phyloP scores from a whole-genome alignment of 108 stramenopile genomes.

The Pelagomonas calceolata region DNA sequence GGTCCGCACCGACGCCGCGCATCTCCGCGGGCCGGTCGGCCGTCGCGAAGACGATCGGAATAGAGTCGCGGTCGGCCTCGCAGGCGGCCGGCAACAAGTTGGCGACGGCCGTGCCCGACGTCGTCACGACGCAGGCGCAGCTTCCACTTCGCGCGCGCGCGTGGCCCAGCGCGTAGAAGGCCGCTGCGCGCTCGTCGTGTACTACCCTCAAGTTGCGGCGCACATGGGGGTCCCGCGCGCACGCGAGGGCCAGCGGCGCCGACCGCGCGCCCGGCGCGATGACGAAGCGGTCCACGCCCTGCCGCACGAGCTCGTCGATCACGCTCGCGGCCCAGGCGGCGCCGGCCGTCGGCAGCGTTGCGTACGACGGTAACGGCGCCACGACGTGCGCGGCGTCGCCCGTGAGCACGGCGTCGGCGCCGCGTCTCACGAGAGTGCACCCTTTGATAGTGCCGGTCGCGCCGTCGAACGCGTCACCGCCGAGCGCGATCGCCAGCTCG shows the following conservation, averaged over 20 bases:
- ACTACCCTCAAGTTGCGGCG: conserved; percentile 40
- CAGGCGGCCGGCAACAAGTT: conserved; percentile 79
- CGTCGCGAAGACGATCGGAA: conserved; percentile 69
- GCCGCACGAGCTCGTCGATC: conserved; percentile 72
- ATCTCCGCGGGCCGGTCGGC: conserved; percentile 84
- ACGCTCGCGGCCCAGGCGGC: conserved; percentile 72
- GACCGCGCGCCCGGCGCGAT: conserved; percentile 81
- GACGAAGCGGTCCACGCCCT: conserved; percentile 67
- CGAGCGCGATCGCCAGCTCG: too few species aligned
- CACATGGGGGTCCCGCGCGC: conserved; percentile 42
- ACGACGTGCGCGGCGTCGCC: too few species aligned
- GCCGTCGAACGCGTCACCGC: too few species aligned
- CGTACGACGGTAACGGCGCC: too few species aligned
- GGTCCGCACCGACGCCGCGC: conserved; percentile 75
- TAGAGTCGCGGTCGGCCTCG: conserved; percentile 63
- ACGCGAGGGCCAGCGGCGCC: conserved; percentile 65
- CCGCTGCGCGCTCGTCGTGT: conserved; percentile 87
- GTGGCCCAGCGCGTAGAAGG: conserved; percentile 75
- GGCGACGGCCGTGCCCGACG: conserved; percentile 79
- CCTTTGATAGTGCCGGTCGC: too few species aligned
- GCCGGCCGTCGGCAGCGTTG: too few species aligned
- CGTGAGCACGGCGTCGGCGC: too few species aligned
- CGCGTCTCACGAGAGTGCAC: too few species aligned
- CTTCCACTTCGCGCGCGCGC: conserved; percentile 34
- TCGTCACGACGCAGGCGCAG: conserved; percentile 74